phyloP scores from a whole-genome alignment of 148 eudicot genomes.

The Nepenthes mirabilis region DNA sequence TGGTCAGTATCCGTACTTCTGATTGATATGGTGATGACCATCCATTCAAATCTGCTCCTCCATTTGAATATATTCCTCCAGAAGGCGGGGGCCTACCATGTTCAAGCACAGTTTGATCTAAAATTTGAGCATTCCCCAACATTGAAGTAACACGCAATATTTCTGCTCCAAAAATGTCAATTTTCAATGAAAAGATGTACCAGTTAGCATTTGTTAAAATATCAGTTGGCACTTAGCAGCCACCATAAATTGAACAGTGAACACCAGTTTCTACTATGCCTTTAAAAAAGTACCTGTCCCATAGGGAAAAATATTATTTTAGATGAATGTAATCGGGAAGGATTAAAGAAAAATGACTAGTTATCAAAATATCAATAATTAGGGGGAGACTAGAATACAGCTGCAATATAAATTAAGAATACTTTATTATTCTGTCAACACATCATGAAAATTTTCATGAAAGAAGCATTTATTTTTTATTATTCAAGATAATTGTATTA shows the following conservation, averaged over 20 bases:
- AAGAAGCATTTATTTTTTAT: too few species aligned
- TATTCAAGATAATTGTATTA: too few species aligned
- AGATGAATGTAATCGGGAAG: constrained; percentile 1
- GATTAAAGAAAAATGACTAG: constrained; percentile 1
- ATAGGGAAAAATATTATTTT: not conserved
- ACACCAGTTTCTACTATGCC: constrained; percentile 29
- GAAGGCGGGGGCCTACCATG: constrained; percentile 94
- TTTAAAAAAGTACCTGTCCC: constrained; percentile 24
- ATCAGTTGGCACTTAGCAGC: constrained; percentile 35
- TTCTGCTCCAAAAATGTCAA: constrained; percentile 93
- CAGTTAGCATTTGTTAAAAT: constrained; percentile 76
- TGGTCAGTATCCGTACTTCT: constrained; percentile 99
- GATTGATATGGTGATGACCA: constrained; percentile 92
- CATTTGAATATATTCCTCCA: constrained; percentile 92
- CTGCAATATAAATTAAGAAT: not conserved
- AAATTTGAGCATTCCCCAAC: constrained; percentile 98
- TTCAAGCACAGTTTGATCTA: constrained; percentile 98
- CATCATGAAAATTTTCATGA: not conserved
- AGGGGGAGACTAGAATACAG: not conserved
- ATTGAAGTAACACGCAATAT: constrained; percentile 95
- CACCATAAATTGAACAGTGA: constrained; percentile 55
- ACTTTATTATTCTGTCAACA: not conserved
- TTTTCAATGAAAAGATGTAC: constrained; percentile 90
- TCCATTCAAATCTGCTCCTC: constrained; percentile 95
- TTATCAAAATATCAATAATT: not conserved